Evolutionary conservation across 495 filamentous ascomycete genomes (phyloP).

Genomic region (Hypoxylon perforatum): DNA sequence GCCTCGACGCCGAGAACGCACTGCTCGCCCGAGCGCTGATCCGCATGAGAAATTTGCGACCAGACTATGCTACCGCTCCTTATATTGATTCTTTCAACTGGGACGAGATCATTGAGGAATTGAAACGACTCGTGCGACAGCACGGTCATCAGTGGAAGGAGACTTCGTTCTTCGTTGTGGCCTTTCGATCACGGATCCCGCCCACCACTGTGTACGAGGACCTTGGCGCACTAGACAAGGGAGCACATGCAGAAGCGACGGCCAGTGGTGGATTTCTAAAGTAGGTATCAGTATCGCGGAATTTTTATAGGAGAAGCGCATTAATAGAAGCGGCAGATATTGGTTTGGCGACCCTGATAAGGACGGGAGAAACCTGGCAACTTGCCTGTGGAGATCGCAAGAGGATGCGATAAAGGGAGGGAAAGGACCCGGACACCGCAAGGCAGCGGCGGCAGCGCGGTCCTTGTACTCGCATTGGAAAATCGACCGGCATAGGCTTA

Average conservation of each 20-base stretch:
- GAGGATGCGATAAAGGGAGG: conserved; percentile 77
- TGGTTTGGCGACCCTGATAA: conserved; percentile 80
- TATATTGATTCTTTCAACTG: conserved; percentile 86
- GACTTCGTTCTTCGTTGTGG: conserved; percentile 81
- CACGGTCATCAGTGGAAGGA: conserved; percentile 69
- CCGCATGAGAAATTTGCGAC: conserved; percentile 66
- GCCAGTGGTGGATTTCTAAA: conserved; percentile 85
- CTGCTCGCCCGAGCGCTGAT: conserved; percentile 79
- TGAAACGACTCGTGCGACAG: conserved; percentile 58
- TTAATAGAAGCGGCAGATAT: conserved; percentile 64
- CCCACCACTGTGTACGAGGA: conserved; percentile 68
- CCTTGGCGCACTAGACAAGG: conserved; percentile 75
- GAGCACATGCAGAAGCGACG: conserved; percentile 80
- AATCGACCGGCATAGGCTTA: conserved; percentile 72
- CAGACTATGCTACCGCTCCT: conserved; percentile 79
- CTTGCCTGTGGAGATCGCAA: conserved; percentile 78
- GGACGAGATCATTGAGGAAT: conserved; percentile 66
- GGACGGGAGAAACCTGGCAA: conserved; percentile 75
- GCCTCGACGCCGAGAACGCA: conserved; percentile 69
- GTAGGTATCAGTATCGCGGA: conserved; percentile 51
- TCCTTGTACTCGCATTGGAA: conserved; percentile 67
- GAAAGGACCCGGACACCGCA: conserved; percentile 66
- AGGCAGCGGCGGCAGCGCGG: conserved; percentile 61
- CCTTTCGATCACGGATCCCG: conserved; percentile 78
- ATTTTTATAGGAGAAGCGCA: conserved; percentile 16